Percentiles rank a stretch among this genome's conserved stretches.
Evolutionary conservation across 805 yeast species (phyloP).

Genomic region (Metschnikowia santaceciliae): DNA sequence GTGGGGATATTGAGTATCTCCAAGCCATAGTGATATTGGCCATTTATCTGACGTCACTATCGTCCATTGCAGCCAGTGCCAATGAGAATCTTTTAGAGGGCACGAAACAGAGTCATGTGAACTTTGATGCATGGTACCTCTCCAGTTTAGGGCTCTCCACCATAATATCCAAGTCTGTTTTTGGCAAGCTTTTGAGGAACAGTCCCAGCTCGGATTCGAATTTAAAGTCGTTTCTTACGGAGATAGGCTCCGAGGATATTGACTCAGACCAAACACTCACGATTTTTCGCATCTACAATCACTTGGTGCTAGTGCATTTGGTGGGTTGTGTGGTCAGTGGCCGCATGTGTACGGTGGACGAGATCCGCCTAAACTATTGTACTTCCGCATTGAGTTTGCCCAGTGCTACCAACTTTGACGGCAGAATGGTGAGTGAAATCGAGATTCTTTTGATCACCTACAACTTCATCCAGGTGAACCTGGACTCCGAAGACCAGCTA

Average conservation of each 20-base stretch:
- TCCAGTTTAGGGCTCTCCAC: conserved; percentile 64
- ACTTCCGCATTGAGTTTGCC: conserved; percentile 53
- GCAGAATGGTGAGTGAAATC: conserved; percentile 77
- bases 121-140: conserved; percentile 67
- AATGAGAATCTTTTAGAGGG: not conserved
- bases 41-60: conserved; percentile 59
- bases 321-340: conserved; percentile 66
- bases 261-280: conserved; percentile 47
- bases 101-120: conserved; percentile 19
- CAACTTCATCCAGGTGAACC: conserved; percentile 46
- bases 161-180: conserved; percentile 49
- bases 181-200: conserved; percentile 32
- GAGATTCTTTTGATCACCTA: conserved; percentile 56
- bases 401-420: conserved; percentile 72
- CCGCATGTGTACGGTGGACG: conserved; percentile 59
- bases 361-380: conserved; percentile 54
- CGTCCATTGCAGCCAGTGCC: conserved; percentile 32
- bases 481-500: conserved; percentile 17
- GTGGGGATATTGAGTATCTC: conserved; percentile 49
- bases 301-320: conserved; percentile 61
- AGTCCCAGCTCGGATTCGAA: not conserved
- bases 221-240: conserved; percentile 6
- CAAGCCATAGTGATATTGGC: conserved; percentile 66
- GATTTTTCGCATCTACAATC: conserved; percentile 66
- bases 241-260: conserved; percentile 18